These are phyloP conservation scores for Phyllosticta citriasiana DNA, from an alignment of 2,329 filamentous ascomycete genomes.

Conservation along the genomic window DNA sequence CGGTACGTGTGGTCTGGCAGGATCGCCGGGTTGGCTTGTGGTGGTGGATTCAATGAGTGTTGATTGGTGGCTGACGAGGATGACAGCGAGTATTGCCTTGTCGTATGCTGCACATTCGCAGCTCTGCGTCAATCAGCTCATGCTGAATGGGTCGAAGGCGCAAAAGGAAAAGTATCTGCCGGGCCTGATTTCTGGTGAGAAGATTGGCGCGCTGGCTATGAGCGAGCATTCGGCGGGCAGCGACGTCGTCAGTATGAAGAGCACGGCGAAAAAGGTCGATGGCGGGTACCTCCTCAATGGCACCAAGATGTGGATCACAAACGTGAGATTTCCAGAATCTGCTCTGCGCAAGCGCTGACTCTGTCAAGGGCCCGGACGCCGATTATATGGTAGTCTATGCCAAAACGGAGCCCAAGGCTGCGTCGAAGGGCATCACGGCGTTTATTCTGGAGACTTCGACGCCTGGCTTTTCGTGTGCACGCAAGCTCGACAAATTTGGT, in stretches of 20 bases:
- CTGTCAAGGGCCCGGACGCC: conserved; percentile 60
- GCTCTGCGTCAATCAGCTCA: conserved; percentile 91
- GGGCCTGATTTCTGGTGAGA: conserved; percentile 67
- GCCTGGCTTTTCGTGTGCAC: conserved; percentile 72
- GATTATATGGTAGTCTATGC: conserved; percentile 91
- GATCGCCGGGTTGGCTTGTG: not conserved
- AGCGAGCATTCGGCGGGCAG: conserved; percentile 82
- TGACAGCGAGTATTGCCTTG: conserved; percentile 58
- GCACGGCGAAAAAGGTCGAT: conserved; percentile 66
- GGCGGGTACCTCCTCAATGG: conserved; percentile 81
- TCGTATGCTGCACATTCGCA: conserved; percentile 95
- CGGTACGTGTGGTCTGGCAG: conserved; percentile 31
- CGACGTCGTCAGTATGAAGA: conserved; percentile 95
- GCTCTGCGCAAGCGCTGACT: conserved; percentile 21
- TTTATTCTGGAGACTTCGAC: conserved; percentile 71
- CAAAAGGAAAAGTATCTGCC: conserved; percentile 80
- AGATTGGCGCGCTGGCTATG: conserved; percentile 87
- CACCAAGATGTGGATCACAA: conserved; percentile 99
- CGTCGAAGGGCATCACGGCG: conserved; percentile 85
- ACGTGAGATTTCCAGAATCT: conserved; percentile 41
- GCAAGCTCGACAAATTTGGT: conserved; percentile 94
- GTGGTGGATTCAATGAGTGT: not conserved
- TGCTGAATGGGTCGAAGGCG: conserved; percentile 69
- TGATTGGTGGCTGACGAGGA: conserved; percentile 6
- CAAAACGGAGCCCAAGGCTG: conserved; percentile 75